phyloP scores from a whole-genome alignment of 805 yeast genomes.

The Saccharomycopsis fermentans region DNA sequence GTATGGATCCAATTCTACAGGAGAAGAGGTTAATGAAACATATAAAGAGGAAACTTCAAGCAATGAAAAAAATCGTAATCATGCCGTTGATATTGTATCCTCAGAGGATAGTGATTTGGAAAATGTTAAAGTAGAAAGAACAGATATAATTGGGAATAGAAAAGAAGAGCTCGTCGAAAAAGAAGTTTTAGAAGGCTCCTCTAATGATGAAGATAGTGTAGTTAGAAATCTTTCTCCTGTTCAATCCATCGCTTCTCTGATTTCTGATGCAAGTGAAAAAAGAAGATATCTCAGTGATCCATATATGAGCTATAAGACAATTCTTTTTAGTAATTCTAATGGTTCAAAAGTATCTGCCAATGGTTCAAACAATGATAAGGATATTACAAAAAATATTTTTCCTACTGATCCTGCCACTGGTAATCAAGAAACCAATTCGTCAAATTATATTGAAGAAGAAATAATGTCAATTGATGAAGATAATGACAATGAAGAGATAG shows the following conservation, averaged over 20 bases:
- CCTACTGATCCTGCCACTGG: not conserved
- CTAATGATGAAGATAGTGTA: not conserved
- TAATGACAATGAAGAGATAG: conserved; percentile 21
- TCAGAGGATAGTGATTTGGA: not conserved
- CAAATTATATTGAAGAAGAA: conserved; percentile 24
- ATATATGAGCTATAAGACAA: not conserved
- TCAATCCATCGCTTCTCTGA: not conserved
- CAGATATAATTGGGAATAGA: not conserved
- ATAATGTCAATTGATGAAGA: conserved; percentile 38
- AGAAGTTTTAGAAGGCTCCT: not conserved
- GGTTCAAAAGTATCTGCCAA: not conserved
- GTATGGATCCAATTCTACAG: not conserved
- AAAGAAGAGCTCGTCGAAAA: not conserved
- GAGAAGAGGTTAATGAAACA: not conserved
- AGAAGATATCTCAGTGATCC: not conserved
- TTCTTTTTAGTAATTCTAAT: not conserved
- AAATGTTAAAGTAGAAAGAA: not conserved
- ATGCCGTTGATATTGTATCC: not conserved
- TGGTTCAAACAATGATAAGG: not conserved
- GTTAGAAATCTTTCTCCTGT: not conserved
- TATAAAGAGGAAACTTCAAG: not conserved
- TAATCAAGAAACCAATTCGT: not conserved
- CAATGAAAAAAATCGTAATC: not conserved
- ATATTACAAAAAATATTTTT: not conserved
- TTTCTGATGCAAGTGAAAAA: not conserved